Evolutionary conservation across 2,329 filamentous ascomycete genomes (phyloP).

Genomic region (Microdochium paspali): DNA sequence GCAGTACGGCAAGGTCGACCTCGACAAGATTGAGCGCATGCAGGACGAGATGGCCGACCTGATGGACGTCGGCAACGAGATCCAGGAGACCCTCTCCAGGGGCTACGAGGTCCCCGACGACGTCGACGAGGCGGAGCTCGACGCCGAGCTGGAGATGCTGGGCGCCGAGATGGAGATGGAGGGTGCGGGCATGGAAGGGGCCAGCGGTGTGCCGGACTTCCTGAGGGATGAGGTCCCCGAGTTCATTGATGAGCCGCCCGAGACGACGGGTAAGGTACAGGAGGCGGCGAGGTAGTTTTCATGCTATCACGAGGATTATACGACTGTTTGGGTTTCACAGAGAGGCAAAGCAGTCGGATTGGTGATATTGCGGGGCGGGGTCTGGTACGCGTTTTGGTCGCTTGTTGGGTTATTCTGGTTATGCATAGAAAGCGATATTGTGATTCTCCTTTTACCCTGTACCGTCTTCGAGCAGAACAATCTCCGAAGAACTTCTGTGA

Average conservation of each 20-base stretch:
- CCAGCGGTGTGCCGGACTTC: conserved; percentile 65
- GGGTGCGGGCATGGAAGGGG: conserved; percentile 45
- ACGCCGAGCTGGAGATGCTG: conserved; percentile 90
- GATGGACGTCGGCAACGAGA: conserved; percentile 96
- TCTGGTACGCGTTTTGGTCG: too few species aligned
- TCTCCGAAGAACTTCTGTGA: background rate
- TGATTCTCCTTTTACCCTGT: background rate
- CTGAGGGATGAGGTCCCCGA: conserved; percentile 83
- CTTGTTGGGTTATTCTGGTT: too few species aligned
- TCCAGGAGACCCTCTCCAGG: conserved; percentile 85
- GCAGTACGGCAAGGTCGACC: conserved; percentile 95
- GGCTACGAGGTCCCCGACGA: conserved; percentile 95
- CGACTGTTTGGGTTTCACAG: too few species aligned
- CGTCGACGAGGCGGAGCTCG: conserved; percentile 90
- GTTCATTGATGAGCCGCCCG: conserved; percentile 88
- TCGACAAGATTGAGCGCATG: conserved; percentile 94
- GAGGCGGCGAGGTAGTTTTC: conserved; percentile 55
- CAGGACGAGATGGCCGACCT: conserved; percentile 99
- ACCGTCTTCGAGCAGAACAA: background rate
- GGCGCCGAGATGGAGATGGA: conserved; percentile 92
- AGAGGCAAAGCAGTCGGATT: too few species aligned
- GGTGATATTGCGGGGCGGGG: too few species aligned
- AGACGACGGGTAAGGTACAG: conserved; percentile 65
- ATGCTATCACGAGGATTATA: too few species aligned
- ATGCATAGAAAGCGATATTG: background rate